Evolutionary conservation across 1,284 basidiomycete genomes (phyloP), one percentile per base, ranked within the genome.

Genomic region (Leccinum holopus): DNA sequence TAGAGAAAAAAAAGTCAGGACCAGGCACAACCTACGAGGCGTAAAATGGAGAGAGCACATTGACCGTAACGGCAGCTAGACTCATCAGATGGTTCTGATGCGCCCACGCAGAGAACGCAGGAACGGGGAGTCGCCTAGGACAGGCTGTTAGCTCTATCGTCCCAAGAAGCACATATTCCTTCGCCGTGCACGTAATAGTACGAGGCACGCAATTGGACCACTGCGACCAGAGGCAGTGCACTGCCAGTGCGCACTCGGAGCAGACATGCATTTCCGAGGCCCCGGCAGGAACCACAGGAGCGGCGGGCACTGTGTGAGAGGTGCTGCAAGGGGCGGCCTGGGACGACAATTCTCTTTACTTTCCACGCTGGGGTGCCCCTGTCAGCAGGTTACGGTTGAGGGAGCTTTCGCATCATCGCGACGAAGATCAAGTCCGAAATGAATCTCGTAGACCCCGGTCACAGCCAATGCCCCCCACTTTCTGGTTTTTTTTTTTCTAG

Each of bases 321-420:
- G 52, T 33, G 55, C 41, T 56, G 53, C 54, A 61, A 62, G 63
- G 68, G 62, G 59, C 30, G 33, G 59, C 55, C 62, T 62, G 68
- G 61, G 68, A 71, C 59, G 60, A 47, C 16, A 52, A 54, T 64
- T 64, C 58, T 61, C 37, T 21, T 11, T 55, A n/a, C 61, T 61
- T 75, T 75, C 74, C 71, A 72, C 74, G 74, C 52, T 37, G 32
- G 41, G 57, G 44, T 74, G 60, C 71, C 74, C 71, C 71, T 72
- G 69, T 73, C 59, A 63, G 35, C 66, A 49, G 59, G 58, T 59
- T 53, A 30, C 51, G 54, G 59, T 59, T 68, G 61, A 64, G 59
- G 65, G 57, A 55, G 57, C 64, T 61, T 63, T 61, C 59, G 59
- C 70, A 70, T 67, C 71, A 73, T 71, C 70, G 67, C 63, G 69